A percentile compares a stretch with the other conserved stretches of the same genome.
phyloP scores from a whole-genome alignment of 306 rosid genomes.

The Astragalus glycyphyllos region DNA sequence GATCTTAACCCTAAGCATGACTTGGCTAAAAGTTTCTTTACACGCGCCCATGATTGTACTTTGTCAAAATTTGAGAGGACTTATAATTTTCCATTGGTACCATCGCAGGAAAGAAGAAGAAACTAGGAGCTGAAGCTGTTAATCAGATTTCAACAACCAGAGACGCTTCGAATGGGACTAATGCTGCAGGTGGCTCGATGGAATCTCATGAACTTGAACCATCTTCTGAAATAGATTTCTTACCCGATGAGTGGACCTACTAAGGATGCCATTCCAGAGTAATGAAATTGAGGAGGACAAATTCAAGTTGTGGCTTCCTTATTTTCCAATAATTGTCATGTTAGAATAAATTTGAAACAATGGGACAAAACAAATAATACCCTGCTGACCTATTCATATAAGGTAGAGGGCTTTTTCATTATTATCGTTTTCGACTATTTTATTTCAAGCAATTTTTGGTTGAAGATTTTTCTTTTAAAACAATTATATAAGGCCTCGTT shows the following conservation, averaged over 20 bases:
- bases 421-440: neutral
- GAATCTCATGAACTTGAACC: neutral
- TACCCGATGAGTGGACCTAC: slow-evolving; percentile 20
- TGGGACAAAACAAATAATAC: neutral
- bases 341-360: neutral
- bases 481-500: too few species aligned
- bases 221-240: slow-evolving; percentile 5
- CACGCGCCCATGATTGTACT: too few species aligned
- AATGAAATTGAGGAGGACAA: neutral
- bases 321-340: neutral
- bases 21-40: too few species aligned
- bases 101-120: slow-evolving; percentile 1
- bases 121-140: too few species aligned
- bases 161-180: neutral
- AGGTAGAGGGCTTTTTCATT: neutral
- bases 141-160: neutral
- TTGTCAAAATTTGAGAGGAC: neutral
- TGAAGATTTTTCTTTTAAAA: too few species aligned
- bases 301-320: neutral
- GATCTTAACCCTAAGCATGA: too few species aligned
- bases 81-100: neutral
- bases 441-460: too few species aligned
- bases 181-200: neutral
- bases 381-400: neutral
- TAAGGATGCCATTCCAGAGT: neutral